phyloP scores from a whole-genome alignment of 441 rosid genomes.

The Viola pubescens region DNA sequence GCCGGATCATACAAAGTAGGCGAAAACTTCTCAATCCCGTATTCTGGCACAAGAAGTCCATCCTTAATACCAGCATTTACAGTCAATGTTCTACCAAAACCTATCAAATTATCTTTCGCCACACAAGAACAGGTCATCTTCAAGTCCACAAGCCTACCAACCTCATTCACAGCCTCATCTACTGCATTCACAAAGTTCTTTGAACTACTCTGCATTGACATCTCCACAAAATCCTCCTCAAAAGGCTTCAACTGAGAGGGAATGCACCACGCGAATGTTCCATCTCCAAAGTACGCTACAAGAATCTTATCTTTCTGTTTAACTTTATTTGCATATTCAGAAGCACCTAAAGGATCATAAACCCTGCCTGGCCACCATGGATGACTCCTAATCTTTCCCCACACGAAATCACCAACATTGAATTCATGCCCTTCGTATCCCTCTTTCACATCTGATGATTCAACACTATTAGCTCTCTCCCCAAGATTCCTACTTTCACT shows the following conservation, averaged over 20 bases:
- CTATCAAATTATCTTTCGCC: conserved; percentile 28
- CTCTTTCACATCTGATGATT: conserved; percentile 18
- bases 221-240: conserved; percentile 49
- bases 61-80: conserved; percentile 57
- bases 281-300: conserved; percentile 69
- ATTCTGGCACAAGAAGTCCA: conserved; percentile 59
- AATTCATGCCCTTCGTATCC: conserved; percentile 35
- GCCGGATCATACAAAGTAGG: conserved; percentile 32
- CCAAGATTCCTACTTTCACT: conserved; percentile 12
- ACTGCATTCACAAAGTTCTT: conserved; percentile 47
- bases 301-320: conserved; percentile 49
- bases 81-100: conserved; percentile 36
- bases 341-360: conserved; percentile 57
- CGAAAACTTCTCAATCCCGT: conserved; percentile 36
- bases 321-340: conserved; percentile 49
- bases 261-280: conserved; percentile 68
- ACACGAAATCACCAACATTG: conserved; percentile 69
- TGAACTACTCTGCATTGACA: conserved; percentile 46
- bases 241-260: conserved; percentile 69
- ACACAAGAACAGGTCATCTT: conserved; percentile 54
- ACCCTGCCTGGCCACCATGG: conserved; percentile 95
- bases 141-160: conserved; percentile 55
- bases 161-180: conserved; percentile 48
- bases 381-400: conserved; percentile 69
- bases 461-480: conserved; percentile 8